Evolutionary conservation across 1,284 basidiomycete genomes (phyloP).

Genomic region (Uromyces viciae-fabae): DNA sequence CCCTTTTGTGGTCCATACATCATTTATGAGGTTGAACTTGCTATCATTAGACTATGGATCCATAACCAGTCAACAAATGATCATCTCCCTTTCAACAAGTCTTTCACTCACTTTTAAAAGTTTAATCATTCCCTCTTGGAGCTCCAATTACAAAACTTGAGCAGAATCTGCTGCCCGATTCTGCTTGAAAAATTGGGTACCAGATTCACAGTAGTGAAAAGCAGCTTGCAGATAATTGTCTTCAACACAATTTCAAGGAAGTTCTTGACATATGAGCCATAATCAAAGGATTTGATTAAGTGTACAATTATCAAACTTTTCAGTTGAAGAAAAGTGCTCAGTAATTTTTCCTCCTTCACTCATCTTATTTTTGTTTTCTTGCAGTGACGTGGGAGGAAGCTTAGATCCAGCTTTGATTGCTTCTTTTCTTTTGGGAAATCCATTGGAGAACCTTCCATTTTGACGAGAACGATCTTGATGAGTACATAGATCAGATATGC

Average conservation of each 20-base stretch:
- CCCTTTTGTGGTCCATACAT: background rate
- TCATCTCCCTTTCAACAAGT: background rate
- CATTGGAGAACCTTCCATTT: background rate
- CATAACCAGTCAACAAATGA: background rate
- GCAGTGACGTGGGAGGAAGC: background rate
- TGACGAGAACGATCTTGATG: slow-evolving; percentile 6
- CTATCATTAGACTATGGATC: background rate
- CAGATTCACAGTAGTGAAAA: background rate
- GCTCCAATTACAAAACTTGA: background rate
- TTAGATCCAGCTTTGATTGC: background rate
- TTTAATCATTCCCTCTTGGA: background rate
- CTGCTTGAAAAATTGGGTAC: background rate
- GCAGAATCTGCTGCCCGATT: background rate
- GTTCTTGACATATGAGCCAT: background rate
- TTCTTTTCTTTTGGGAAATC: background rate
- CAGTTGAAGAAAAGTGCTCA: background rate
- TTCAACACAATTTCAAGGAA: background rate
- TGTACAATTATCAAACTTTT: background rate
- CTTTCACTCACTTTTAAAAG: background rate
- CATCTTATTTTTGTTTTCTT: background rate
- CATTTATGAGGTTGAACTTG: background rate
- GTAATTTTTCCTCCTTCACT: no score
- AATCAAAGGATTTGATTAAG: background rate
- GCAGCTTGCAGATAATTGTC: background rate
- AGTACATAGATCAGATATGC: background rate